phyloP scores from a whole-genome alignment of 176 grass and related monocot genomes.

The Dendrocalamus sinicus region DNA sequence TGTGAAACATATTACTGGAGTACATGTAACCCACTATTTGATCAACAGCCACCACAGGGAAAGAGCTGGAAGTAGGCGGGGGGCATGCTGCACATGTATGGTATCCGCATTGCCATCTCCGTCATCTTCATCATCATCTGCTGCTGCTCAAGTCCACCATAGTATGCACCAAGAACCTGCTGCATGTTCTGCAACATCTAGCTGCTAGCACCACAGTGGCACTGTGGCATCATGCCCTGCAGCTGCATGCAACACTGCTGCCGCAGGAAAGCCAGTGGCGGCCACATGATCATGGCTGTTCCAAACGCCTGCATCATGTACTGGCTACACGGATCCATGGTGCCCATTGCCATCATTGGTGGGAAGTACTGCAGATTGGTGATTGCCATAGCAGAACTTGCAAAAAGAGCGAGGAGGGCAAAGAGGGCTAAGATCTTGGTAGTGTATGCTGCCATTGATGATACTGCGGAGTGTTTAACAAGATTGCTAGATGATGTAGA shows the following conservation, averaged over 20 bases:
- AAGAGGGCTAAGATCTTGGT: constrained; percentile 11
- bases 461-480: background rate
- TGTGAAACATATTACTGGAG: constrained; percentile 2
- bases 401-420: background rate
- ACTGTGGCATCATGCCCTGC: background rate
- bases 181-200: constrained; percentile 26
- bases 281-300: background rate
- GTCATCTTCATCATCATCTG: background rate
- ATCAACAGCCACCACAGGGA: constrained; percentile 16
- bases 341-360: background rate
- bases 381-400: background rate
- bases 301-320: background rate
- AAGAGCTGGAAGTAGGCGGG: background rate
- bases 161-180: background rate
- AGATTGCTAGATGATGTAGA: background rate
- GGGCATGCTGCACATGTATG: background rate
- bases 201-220: background rate
- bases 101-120: background rate
- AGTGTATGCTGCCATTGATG: constrained; percentile 4
- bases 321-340: constrained; percentile 6
- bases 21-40: background rate
- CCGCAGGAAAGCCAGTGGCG: background rate
- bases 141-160: background rate
- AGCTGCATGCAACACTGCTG: constrained; percentile 5
- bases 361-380: constrained; percentile 15